A percentile compares a stretch with the other conserved stretches of the same genome.
These are phyloP conservation scores for Lithohypha guttulata DNA, from an alignment of 2,329 filamentous ascomycete species.

Conservation along the genomic window DNA sequence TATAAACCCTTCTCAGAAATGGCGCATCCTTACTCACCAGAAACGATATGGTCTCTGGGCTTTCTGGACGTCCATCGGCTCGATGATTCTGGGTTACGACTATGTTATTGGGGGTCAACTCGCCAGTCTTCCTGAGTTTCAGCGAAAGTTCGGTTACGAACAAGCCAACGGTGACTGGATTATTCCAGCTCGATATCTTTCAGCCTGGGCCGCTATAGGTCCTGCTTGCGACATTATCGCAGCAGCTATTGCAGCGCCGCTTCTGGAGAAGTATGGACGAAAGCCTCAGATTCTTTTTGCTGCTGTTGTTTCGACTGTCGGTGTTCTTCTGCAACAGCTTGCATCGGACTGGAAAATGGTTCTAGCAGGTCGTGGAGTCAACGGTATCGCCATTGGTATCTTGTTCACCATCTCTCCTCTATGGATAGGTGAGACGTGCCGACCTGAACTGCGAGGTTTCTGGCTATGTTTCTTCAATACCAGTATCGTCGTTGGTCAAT, in stretches of 20 bases:
- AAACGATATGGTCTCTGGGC: conserved; percentile 24
- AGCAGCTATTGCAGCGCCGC: conserved; percentile 23
- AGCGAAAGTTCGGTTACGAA: conserved; percentile 22
- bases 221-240: conserved; percentile 23
- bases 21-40: conserved; percentile 24
- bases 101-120: conserved; percentile 26
- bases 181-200: conserved; percentile 25
- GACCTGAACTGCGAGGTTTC: conserved; percentile 30
- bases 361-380: conserved; percentile 23
- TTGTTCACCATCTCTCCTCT: conserved; percentile 30
- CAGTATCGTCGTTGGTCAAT: conserved; percentile 30
- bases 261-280: conserved; percentile 27
- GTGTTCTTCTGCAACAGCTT: conserved; percentile 25
- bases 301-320: conserved; percentile 22
- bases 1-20: conserved; percentile 23
- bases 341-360: conserved; percentile 24
- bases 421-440: conserved; percentile 30
- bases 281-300: conserved; percentile 24
- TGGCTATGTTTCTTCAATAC: conserved; percentile 32
- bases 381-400: conserved; percentile 28
- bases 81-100: conserved; percentile 27
- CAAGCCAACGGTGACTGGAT: conserved; percentile 17
- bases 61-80: conserved; percentile 24
- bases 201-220: conserved; percentile 26
- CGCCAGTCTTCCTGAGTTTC: conserved; percentile 24